Evolutionary conservation across 202 grass and related monocot species (phyloP).

Genomic region (Eragrostis tef): DNA sequence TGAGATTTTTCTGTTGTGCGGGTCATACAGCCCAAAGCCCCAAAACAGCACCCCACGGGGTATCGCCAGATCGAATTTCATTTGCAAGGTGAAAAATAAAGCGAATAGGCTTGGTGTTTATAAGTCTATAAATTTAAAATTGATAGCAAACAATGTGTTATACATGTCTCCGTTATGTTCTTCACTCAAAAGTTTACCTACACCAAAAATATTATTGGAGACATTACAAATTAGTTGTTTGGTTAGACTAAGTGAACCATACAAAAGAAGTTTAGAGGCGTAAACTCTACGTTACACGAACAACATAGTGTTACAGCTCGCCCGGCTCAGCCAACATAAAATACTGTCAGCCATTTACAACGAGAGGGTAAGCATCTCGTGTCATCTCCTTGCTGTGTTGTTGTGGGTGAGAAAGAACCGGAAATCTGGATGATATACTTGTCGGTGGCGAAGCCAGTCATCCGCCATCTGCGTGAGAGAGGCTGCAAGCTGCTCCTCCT

Average conservation of each 20-base stretch:
- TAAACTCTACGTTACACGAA: slow-evolving; percentile 36
- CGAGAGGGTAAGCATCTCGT: slow-evolving; percentile 5
- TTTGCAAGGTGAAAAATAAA: background rate
- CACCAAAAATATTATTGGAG: slow-evolving; percentile 43
- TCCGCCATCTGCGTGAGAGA: slow-evolving; percentile 55
- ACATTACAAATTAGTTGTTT: slow-evolving; percentile 46
- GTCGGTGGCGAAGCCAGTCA: slow-evolving; percentile 58
- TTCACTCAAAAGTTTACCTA: slow-evolving; percentile 45
- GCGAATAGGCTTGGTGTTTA: background rate
- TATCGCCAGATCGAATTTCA: no score
- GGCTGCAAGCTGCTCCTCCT: slow-evolving; percentile 52
- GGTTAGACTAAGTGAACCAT: slow-evolving; percentile 35
- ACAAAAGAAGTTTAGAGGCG: background rate
- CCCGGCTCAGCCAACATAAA: slow-evolving; percentile 31
- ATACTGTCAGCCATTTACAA: slow-evolving; percentile 50
- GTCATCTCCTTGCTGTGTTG: slow-evolving; percentile 71
- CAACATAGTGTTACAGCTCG: slow-evolving; percentile 44
- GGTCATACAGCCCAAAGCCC: no score
- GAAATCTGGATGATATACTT: slow-evolving; percentile 82
- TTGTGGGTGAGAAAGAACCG: slow-evolving; percentile 65
- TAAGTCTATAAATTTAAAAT: slow-evolving; percentile 7
- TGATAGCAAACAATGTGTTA: slow-evolving; percentile 19
- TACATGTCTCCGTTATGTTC: slow-evolving; percentile 40
- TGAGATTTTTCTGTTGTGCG: background rate
- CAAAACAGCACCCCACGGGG: no score